Base-by-base conservation (phyloP, 2,329 filamentous ascomycete species). In the Bipolaris victoriae region DNA sequence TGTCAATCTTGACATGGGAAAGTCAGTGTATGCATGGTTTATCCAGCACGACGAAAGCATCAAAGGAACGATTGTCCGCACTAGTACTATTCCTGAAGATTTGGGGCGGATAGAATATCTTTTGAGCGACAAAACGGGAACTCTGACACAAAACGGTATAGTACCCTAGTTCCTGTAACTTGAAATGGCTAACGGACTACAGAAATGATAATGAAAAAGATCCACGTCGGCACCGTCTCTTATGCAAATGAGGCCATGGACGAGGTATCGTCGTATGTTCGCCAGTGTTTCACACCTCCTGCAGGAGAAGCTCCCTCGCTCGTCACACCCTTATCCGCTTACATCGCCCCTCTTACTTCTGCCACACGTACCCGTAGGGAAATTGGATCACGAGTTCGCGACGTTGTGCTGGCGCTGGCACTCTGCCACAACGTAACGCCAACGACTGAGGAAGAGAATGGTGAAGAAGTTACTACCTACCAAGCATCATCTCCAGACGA, bases 201-300 rank as follows among this genome's bases (percentile, higher is more conserved):
- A 84, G 92, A 97, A 71, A 97, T 97, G 93, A 94, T 97, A 72
- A 89, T 99, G 84, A 97, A 96, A 74, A 99, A 99, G 78, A 94
- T 99, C 5, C 96, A 99, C 70, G 91, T 99, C 51, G 95, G 96
- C 9, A 99, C 95, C 9, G 95, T 98, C 1, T 98, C 94, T 1
- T 99, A 99, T 71, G 95, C 94, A 33, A 97, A 97, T 67, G 95
- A 99, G 73, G 94, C 95, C 9, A 99, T 99, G 95, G 95, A 98
- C 66, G 96, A 99, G 79, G 95, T 99, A 11, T 81, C 87, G 11
- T 85, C 90, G 0, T 97, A 97, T 72, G 85, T 99, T 49, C 88
- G 85, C 61, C 93, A 97, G 74, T 91, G 89, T 5, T 97, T 98
- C 68, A 83, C 88, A 11, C 68, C 71, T 16, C 71, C 74, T 18